Base-by-base conservation (phyloP, 805 yeast species). In the Sugiyamaella floridensis region DNA sequence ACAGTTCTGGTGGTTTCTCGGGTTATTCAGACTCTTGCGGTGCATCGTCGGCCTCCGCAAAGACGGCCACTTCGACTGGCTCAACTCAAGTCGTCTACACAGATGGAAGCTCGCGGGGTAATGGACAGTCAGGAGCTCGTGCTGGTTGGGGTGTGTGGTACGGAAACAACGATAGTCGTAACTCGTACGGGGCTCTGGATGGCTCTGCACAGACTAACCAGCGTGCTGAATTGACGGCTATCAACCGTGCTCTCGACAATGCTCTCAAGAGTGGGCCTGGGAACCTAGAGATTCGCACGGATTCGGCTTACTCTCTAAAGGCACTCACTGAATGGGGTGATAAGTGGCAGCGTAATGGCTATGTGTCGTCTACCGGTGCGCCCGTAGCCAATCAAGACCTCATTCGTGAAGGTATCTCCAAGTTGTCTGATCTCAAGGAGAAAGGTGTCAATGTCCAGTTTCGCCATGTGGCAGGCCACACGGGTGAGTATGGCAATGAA, bases 91-190 rank as follows among this genome's bases (percentile, higher is more conserved):
- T 53, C 5, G 71, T 88, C 0, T 89, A 78, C 61, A 83, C 88
- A 18, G 97, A 89, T 67, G 97, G 97, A 0, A 86, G 95, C 0
- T 73, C 83, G 0, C 69, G 82, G 9, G 76, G 78, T 4, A 84
- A 85, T 60, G 89, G 89, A 0, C 69, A 62, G 18, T 45, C 48
- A 0, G 58, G 59, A 8, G 71, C 76, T 0, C 52, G 59, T 2
- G 82, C 84, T 0, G 97, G 97, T 0, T 81, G 78, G 61, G 97
- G 96, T 20, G 86, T 85, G 0, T 88, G 71, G 64, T 87, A 76
- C 64, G 90, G 89, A 0, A 69, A 59, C 0, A 61, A 66, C 37
- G 85, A 82, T 60, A 54, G 73, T 1, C 66, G 85, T 45, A 86
- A 85, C 63, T 69, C 73, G 9, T 72, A 83, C 0, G 79, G 73